Evolutionary conservation across 306 rosid species (phyloP), one percentile per base, ranked within the genome.

Genomic region (Rosa rugosa): DNA sequence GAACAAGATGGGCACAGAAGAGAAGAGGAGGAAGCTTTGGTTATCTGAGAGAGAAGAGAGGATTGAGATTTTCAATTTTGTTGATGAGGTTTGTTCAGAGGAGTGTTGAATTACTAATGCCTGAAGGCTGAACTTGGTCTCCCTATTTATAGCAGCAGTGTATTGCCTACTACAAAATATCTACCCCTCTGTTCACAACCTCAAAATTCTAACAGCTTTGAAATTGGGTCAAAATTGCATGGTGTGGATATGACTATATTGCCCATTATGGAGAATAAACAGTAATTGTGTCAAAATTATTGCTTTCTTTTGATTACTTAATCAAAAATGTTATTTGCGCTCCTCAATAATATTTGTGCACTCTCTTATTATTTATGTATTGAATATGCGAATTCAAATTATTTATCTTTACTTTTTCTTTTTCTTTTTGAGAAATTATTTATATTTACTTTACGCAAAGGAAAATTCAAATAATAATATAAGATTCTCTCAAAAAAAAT

Each of bases 121-220:
- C 40, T 44, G 20, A 62, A 47, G 49, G 36, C 31, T 34, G 54
- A 3, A 73, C 4, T 62, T 47, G 31, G 60, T 77, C 42, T 69
- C 66, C 65, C 17, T 89, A 90, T 92, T 94, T 94, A 90, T 94
- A 90, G 91, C 78, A 77, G 83, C 68, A 54, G 73, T 9, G 77
- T 25, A 7, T 4, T 50, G 84, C 62, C 44, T 44, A 72, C 27
- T 60, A 75, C 44, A 79, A 14, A 13, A 42, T 20, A 44, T 44
- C 66, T 67, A 18, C 56, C 20, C 0, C 45, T 70, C 71, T 14
- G 6, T 81, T 75, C 85, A 81, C 77, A 49, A 56, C 40, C 2
- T 9, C 78, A 38, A 78, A 53, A 25, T 54, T 82, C 69, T 27
- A 67, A 31, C 8, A 56, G 16, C 46, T 68, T 72, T 60, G 73